Conservation (phyloP, 371 early-diverging fungal genomes). For the Actinomortierella wolfii region DNA sequence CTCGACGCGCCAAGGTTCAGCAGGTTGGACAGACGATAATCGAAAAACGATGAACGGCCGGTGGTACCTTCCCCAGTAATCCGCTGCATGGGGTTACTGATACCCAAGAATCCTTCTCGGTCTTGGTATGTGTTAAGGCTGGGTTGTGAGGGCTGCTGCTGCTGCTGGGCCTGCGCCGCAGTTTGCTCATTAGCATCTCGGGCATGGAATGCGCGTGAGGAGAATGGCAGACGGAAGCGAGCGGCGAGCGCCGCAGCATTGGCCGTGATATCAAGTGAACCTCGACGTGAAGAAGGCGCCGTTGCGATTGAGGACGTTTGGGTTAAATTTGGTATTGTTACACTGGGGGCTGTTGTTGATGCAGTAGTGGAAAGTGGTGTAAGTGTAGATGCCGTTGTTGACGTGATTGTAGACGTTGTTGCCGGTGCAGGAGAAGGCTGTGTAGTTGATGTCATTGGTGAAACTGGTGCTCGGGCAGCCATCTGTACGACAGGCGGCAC, state of each 20-base stretch:
- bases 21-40: constrained; percentile 31
- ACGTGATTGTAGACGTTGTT: no score
- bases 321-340: no score
- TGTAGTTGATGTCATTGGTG: background rate
- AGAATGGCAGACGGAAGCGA: constrained; percentile 43
- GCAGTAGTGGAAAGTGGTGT: no score
- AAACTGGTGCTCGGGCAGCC: background rate
- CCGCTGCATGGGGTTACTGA: constrained; percentile 43
- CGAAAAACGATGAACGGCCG: constrained; percentile 39
- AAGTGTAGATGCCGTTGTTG: no score
- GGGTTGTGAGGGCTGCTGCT: no score
- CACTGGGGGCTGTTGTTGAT: no score
- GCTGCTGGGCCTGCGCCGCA: constrained; percentile 6
- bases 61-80: constrained; percentile 19
- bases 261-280: no score
- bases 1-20: constrained; percentile 31
- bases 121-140: constrained; percentile 7
- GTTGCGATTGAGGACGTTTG: no score
- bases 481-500: constrained; percentile 12
- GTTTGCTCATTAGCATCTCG: no score
- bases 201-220: constrained; percentile 33
- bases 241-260: constrained; percentile 19
- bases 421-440: constrained; percentile 8
- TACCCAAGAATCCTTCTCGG: constrained; percentile 20
- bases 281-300: no score